phyloP scores from a whole-genome alignment of 768 basidiomycete genomes.

The Boletus edulis region DNA sequence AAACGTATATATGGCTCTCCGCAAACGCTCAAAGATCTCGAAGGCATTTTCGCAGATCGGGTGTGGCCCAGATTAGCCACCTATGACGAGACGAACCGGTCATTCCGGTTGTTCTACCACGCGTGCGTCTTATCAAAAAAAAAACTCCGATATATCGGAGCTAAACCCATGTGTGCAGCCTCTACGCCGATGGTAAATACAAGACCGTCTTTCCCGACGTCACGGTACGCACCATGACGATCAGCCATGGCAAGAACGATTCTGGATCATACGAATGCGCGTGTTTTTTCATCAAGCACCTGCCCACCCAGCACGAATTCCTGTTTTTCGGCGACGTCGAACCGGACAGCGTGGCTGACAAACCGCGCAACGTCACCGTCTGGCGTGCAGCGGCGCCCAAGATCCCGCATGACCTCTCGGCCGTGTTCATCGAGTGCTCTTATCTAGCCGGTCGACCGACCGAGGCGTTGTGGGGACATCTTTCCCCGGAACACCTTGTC shows the following conservation, averaged over 20 bases:
- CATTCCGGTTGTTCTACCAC: constrained; percentile 60
- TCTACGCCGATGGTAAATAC: constrained; percentile 54
- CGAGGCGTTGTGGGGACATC: constrained; percentile 77
- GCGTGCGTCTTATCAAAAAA: constrained; percentile 43
- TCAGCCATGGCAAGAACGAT: constrained; percentile 68
- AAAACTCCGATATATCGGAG: background rate
- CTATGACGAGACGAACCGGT: constrained; percentile 61
- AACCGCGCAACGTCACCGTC: constrained; percentile 62
- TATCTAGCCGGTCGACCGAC: constrained; percentile 72
- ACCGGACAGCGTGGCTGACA: constrained; percentile 68
- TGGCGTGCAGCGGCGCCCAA: constrained; percentile 83
- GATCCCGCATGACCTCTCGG: constrained; percentile 63
- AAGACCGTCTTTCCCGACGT: constrained; percentile 49
- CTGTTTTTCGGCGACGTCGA: constrained; percentile 96
- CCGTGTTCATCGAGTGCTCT: constrained; percentile 96
- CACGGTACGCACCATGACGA: constrained; percentile 62
- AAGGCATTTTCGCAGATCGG: constrained; percentile 70
- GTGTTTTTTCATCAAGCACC: constrained; percentile 82
- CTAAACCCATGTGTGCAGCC: constrained; percentile 30
- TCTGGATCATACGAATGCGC: constrained; percentile 66
- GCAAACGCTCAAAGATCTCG: constrained; percentile 64
- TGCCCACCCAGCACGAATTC: constrained; percentile 63
- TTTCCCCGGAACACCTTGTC: constrained; percentile 76
- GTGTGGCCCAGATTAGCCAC: constrained; percentile 87
- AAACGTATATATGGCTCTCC: constrained; percentile 63